Conservation (phyloP, 768 basidiomycete species). For the Leucosporidium yakuticum region DNA sequence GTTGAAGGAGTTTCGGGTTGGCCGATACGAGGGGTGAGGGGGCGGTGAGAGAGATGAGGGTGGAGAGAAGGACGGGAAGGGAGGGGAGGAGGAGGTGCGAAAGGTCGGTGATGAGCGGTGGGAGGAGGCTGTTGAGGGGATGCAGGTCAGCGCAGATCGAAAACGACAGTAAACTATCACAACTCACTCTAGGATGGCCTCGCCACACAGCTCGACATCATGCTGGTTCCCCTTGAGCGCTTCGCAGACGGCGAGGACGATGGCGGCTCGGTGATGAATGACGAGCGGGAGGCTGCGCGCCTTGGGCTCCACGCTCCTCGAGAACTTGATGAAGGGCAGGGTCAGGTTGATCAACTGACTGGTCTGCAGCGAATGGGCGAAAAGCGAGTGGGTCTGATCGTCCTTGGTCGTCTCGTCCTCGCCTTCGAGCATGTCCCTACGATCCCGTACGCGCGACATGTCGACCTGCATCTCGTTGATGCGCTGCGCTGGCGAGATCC, state of each 20-base stretch:
- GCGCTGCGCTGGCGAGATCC: conserved; percentile 21
- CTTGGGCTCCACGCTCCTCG: conserved; percentile 55
- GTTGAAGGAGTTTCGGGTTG: conserved; percentile 32
- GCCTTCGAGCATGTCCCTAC: conserved; percentile 31
- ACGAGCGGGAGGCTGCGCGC: conserved; percentile 73
- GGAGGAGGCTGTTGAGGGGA: conserved; percentile 17
- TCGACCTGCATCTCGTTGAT: conserved; percentile 31
- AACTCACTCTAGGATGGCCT: conserved; percentile 30
- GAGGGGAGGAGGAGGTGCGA: conserved; percentile 22
- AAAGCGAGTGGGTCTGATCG: conserved; percentile 49
- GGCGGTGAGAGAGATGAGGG: conserved; percentile 31
- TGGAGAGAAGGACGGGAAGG: conserved; percentile 26
- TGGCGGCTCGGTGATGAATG: conserved; percentile 68
- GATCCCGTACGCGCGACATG: conserved; percentile 23
- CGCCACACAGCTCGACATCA: conserved; percentile 31
- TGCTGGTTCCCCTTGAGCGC: conserved; percentile 3
- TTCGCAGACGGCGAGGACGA: conserved; percentile 47
- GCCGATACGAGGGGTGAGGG: conserved; percentile 29
- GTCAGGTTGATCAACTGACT: conserved; percentile 77
- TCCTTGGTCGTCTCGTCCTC: conserved; percentile 22
- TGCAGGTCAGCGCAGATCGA: neutral
- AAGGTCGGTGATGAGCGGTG: conserved; percentile 32
- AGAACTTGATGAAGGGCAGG: conserved; percentile 65
- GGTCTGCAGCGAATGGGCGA: conserved; percentile 64
- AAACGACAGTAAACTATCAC: neutral